phyloP scores from a whole-genome alignment of 2,329 filamentous ascomycete species.

The Mollisia scopiformis region DNA sequence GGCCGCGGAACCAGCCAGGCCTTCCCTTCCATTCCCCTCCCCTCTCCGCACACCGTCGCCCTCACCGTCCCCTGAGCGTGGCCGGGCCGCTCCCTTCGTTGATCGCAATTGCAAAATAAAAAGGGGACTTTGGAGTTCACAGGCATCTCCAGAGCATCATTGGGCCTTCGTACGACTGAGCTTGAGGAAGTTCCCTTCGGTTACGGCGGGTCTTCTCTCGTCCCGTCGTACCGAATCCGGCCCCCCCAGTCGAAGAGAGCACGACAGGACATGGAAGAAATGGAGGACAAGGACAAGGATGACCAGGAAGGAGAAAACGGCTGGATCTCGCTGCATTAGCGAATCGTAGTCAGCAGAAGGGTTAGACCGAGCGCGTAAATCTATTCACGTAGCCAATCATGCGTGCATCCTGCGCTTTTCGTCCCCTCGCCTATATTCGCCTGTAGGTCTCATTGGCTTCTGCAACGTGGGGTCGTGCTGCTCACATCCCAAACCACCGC shows the following conservation, averaged over 20 bases:
- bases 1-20: slow-evolving; percentile 19
- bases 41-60: background rate
- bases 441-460: slow-evolving; percentile 15
- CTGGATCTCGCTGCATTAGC: slow-evolving; percentile 21
- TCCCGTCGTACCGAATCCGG: slow-evolving; percentile 18
- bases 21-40: slow-evolving; percentile 8
- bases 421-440: slow-evolving; percentile 13
- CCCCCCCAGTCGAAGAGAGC: no score
- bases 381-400: slow-evolving; percentile 27
- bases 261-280: no score
- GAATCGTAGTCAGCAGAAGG: slow-evolving; percentile 21
- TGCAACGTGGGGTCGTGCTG: slow-evolving; percentile 20
- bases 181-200: slow-evolving; percentile 5
- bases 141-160: slow-evolving; percentile 13
- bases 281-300: no score
- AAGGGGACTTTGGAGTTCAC: slow-evolving; percentile 11
- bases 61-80: background rate
- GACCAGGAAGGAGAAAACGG: no score
- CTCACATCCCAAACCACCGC: slow-evolving; percentile 20
- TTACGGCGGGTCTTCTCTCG: slow-evolving; percentile 7
- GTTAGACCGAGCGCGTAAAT: slow-evolving; percentile 29
- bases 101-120: slow-evolving; percentile 14
- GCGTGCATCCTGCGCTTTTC: no score
- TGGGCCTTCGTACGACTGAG: slow-evolving; percentile 12
- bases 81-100: slow-evolving; percentile 23